Base-by-base conservation (phyloP, 2,329 filamentous ascomycete genomes). In the Ceratocystiopsis brevicomis region DNA sequence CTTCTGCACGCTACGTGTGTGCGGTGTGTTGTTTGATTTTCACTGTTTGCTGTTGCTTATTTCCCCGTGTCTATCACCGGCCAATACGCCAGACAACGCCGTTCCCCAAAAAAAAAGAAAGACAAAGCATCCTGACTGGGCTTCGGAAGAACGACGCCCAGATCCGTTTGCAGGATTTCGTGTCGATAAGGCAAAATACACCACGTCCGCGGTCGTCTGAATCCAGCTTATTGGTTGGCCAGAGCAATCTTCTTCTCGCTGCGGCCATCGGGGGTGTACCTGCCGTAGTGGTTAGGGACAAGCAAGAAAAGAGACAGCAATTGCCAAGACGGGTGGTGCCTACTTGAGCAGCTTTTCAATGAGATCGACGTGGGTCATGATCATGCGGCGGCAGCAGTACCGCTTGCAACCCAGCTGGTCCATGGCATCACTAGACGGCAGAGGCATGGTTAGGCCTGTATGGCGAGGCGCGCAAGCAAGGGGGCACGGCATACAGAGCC, bases 321-420 rank as follows among this genome's bases (percentile, higher is more conserved):
- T 9, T 8, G 25, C 6, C 25, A 8, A 30, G n/a, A 4, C 25
- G 25, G 25, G 11, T 21, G 25, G 11, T 21, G 54, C 73, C 53
- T 78, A 93, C 83, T 88, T 84, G 51, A 98, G 76, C 41, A 98
- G 76, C 66, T 98, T 98, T 71, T 98, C 90, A 54, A 98, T 95
- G 49, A 98, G 70, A 61, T 98, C 90, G 55, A 98, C 90, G 64
- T 98, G 90, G 47, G 90, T 98, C 82, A 98, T 95, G 62, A 98
- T 78, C 90, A 98, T 98, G 57, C 90, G 81, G 54, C 90, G 83
- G 68, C 90, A 98, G 73, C 90, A 98, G 69, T 98, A 98, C 53
- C 90, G 77, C 64, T 85, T 88, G 57, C 92, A 81, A 45, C 86
- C 86, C 43, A 98, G 77, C 58, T 86, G 74, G 62, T 96, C 87